Base-by-base conservation (phyloP, 2,329 filamentous ascomycete genomes). In the Leptographium procerum region DNA sequence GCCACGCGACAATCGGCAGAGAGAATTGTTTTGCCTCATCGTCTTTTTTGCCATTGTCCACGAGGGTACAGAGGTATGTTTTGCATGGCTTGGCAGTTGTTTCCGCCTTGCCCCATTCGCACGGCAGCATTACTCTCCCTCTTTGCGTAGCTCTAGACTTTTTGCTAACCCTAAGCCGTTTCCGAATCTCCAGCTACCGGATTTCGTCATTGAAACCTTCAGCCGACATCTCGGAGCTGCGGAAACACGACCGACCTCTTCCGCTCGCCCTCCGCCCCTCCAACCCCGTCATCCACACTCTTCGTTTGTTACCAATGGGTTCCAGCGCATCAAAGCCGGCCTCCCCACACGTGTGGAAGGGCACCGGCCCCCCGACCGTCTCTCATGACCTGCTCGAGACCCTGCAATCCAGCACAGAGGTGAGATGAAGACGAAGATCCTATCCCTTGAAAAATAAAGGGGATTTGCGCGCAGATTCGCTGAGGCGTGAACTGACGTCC, bases 361-460 rank as follows among this genome's bases (percentile, higher is more conserved):
- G 77, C 61, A 67, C 71, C 60, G 73, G 75, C 54, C 76, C 79
- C 36, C 73, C 77, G 64, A 76, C 78, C 66, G 71, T 95, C 72
- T 95, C 91, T 64, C 85, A 89, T 69, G 85, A 88, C 69, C 79
- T 96, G 68, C 80, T 95, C 67, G 86, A 95, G 68, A 84, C 86
- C 61, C 79, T 97, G 61, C 89, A 96, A 72, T 82, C 84, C 62
- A 95, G 84, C 76, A 81, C 87, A 66, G 91, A 96, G 84, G 91
- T 96, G 81, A 68, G 75, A 65, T 54, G 24, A 7, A 43, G 3
- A 19, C 19, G 16, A 2, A 19, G 40, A n/a, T n/a, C n/a, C n/a
- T n/a, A n/a, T n/a, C n/a, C n/a, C n/a, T n/a, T n/a, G n/a, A n/a
- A n/a, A n/a, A n/a, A n/a, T n/a, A n/a, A n/a, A n/a, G n/a, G n/a